Evolutionary conservation across 2,329 filamentous ascomycete genomes (phyloP).

Genomic region (Aspergillus arachidicola): DNA sequence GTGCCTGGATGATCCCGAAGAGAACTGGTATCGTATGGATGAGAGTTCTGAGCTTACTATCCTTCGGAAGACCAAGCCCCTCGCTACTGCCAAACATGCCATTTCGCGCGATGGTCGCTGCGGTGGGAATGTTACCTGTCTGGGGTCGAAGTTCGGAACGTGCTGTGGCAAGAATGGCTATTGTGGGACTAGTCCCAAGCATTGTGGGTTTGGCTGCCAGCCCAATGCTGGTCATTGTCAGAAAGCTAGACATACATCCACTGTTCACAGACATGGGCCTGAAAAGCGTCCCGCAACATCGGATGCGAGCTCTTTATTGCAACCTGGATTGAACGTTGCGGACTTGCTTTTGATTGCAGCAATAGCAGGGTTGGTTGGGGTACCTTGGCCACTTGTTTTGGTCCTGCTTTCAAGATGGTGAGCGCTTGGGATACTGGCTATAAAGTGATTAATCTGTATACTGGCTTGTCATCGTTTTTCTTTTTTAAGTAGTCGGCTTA

Average conservation of each 20-base stretch:
- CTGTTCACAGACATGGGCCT: not conserved
- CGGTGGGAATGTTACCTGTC: constrained; percentile 36
- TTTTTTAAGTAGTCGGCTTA: not conserved
- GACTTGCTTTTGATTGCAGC: constrained; percentile 15
- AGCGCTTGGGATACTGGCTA: not conserved
- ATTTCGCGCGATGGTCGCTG: constrained; percentile 39
- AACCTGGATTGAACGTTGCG: not conserved
- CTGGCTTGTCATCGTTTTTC: not conserved
- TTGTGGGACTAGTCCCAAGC: constrained; percentile 34
- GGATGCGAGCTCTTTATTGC: constrained; percentile 7
- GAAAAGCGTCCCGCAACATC: constrained; percentile 14
- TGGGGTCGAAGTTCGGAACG: constrained; percentile 36
- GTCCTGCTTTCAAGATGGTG: not conserved
- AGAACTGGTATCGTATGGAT: constrained; percentile 47
- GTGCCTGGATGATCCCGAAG: constrained; percentile 42
- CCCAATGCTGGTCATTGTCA: constrained; percentile 25
- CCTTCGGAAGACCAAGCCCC: constrained; percentile 17
- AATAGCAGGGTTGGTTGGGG: constrained; percentile 9
- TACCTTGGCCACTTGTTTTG: not conserved
- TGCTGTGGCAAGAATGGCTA: constrained; percentile 34
- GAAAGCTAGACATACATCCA: constrained; percentile 5
- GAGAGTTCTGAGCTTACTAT: constrained; percentile 21
- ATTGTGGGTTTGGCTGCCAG: constrained; percentile 37
- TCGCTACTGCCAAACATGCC: not conserved
- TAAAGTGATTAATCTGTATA: not conserved